These are phyloP conservation scores for Paspalum vaginatum DNA, from an alignment of 176 grass and related monocot species.

Conservation along the genomic window DNA sequence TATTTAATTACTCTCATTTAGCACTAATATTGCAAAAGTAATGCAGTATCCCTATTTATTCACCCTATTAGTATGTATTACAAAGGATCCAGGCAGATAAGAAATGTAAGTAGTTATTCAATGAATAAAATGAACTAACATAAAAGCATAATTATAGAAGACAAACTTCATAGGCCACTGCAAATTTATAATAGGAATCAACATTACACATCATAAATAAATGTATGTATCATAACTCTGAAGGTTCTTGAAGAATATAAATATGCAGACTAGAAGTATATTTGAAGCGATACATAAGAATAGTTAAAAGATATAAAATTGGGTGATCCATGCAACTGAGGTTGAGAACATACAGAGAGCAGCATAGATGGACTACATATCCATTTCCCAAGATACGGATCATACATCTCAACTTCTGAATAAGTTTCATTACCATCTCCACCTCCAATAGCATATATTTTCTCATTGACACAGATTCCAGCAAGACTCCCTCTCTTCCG, in stretches of 20 bases:
- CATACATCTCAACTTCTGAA: slow-evolving; percentile 92
- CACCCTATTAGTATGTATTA: not conserved
- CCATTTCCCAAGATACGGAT: slow-evolving; percentile 85
- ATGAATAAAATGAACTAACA: slow-evolving; percentile 25
- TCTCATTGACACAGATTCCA: slow-evolving; percentile 59
- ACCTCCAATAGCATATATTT: slow-evolving; percentile 94
- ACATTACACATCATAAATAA: slow-evolving; percentile 18
- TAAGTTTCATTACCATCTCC: slow-evolving; percentile 68
- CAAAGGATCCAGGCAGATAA: slow-evolving; percentile 9
- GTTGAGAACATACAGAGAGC: slow-evolving; percentile 40
- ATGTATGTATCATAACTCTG: not conserved
- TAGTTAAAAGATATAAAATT: slow-evolving; percentile 33
- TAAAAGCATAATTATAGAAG: not conserved
- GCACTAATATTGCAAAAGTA: not conserved
- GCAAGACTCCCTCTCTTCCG: slow-evolving; percentile 74
- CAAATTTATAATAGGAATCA: not conserved
- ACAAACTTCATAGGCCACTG: not conserved
- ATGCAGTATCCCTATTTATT: not conserved
- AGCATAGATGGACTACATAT: slow-evolving; percentile 64
- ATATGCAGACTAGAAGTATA: slow-evolving; percentile 15
- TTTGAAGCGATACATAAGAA: not conserved
- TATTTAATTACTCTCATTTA: slow-evolving; percentile 3
- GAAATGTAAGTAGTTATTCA: not conserved
- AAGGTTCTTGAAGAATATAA: slow-evolving; percentile 11
- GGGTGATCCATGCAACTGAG: slow-evolving; percentile 29